Conservation (phyloP, 2,329 filamentous ascomycete species). For the Echinosphaeria canescens region DNA sequence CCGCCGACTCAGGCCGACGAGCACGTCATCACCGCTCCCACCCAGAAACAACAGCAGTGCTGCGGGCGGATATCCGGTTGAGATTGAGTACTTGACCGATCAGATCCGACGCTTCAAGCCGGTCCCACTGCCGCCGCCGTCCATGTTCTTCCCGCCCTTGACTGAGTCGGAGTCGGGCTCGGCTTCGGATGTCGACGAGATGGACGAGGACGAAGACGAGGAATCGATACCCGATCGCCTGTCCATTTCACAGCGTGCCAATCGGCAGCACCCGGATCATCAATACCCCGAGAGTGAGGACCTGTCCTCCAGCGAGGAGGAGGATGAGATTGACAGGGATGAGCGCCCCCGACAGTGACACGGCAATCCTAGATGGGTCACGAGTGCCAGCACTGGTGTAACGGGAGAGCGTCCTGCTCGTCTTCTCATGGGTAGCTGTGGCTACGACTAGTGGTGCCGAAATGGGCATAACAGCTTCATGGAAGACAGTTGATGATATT, state of each 20-base stretch:
- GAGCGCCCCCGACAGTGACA: neutral
- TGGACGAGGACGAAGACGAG: slow-evolving; percentile 12
- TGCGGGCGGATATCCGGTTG: slow-evolving; percentile 7
- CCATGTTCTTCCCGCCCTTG: slow-evolving; percentile 25
- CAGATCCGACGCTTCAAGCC: slow-evolving; percentile 21
- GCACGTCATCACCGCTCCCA: slow-evolving; percentile 14
- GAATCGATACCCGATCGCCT: too few relatives aligned
- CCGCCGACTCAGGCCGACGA: slow-evolving; percentile 17
- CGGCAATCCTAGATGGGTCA: neutral
- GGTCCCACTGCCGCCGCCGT: slow-evolving; percentile 25
- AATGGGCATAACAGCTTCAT: slow-evolving; percentile 15
- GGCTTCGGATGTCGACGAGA: slow-evolving; percentile 12
- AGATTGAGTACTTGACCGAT: slow-evolving; percentile 22
- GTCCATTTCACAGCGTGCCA: slow-evolving; percentile 13
- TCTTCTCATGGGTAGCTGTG: slow-evolving; percentile 17
- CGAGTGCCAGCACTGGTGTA: slow-evolving; percentile 10
- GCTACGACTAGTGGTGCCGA: slow-evolving; percentile 17
- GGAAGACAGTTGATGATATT: too few relatives aligned
- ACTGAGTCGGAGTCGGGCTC: slow-evolving; percentile 11
- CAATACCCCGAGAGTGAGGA: slow-evolving; percentile 16
- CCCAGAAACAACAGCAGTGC: slow-evolving; percentile 1
- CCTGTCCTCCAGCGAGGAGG: slow-evolving; percentile 17
- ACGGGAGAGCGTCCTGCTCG: slow-evolving; percentile 10
- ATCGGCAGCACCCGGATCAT: slow-evolving; percentile 16
- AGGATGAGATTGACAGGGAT: slow-evolving; percentile 4